Evolutionary conservation across 2,329 filamentous ascomycete species (phyloP), one percentile per base, ranked within the genome.

Genomic region (Pseudogymnoascus sp.): DNA sequence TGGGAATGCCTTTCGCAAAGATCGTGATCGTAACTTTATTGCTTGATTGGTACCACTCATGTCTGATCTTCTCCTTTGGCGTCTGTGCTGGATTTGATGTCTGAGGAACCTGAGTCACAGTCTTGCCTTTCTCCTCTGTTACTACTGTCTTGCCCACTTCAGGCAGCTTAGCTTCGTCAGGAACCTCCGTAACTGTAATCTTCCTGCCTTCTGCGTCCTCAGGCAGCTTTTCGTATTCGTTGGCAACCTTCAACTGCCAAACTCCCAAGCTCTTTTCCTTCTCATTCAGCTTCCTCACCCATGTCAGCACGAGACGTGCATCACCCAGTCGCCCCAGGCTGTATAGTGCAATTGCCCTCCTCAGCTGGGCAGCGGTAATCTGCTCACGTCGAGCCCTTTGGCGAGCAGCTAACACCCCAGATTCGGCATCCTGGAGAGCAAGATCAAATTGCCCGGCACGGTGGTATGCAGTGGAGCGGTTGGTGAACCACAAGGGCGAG

Each of bases 311-410:
- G 66, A 85, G 82, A 62, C 86, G 82, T 0, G 91, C 87, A 73
- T 97, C 88, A 3, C 87, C 91, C 67, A 85, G 90, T 60, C 83
- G 80, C 35, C 82, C 83, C 39, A 91, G 77, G 57, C 86, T 83
- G 72, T 85, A 89, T 25, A 93, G 79, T 9, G 88, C 82, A 11
- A 96, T 83, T 4, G 84, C 89, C 37, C 93, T 84, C 67, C 92
- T 85, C 68, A 94, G 84, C 69, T 97, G 90, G 1, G 90, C 87
- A n/a, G 90, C 83, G 50, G 86, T 80, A 72, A 97, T 90, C 30
- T 88, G 80, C 65, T 90, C 84, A 58, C 89, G 84, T 68, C 87
- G 88, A 33, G 82, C 89, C 39, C 93, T 87, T 64, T 87, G 80
- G 25, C 76, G 77, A 2, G 86, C 87, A 3, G 80, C 75, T 37